Base-by-base conservation (phyloP, 441 rosid genomes). In the Pelargonium myrrhifolium region DNA sequence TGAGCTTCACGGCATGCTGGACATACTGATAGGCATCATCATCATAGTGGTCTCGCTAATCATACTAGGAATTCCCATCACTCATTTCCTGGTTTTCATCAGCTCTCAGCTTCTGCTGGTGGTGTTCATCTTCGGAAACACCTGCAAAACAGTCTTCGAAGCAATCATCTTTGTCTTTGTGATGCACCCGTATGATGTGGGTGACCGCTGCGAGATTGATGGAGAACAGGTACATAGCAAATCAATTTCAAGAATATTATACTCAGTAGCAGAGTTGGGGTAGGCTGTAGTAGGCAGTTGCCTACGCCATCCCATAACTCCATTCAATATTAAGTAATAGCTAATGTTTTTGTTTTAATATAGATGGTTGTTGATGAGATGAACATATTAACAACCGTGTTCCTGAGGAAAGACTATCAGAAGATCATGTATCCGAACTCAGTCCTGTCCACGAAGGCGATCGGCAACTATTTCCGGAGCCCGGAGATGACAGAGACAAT, bases 111-210 rank as follows among this genome's bases (percentile, higher is more conserved):
- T 92, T 24, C 75, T 92, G 9, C 82, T 92, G 14, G 84, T 82
- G 56, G 89, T 89, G 47, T 92, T 92, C 66, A 63, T 92, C 49
- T 92, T 92, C 26, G 98, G 96, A 40, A 89, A 92, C 68, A 85
- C 90, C 6, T 83, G 88, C 82, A 92, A 85, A 72, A 85, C 85
- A 3, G 72, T 89, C 70, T 89, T 93, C 12, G 98, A 90, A 79
- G 86, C 92, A 12, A 80, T 93, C 68, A 70, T 90, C 64, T 87
- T 90, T 61, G 96, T 90, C 28, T 92, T 92, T 64, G 86, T 88
- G 68, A 86, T 87, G 93, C 98, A 90, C 65, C 97, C 97, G 56
- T 92, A 87, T 17, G 97, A 92, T 63, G 98, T 92, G 8, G 96
- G 96, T 0, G 98, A 92, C 63, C 15, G 55, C 55, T 82, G 93